Evolutionary conservation across 1,139 yeast genomes (phyloP).

Genomic region (Yamadazyma sp.): DNA sequence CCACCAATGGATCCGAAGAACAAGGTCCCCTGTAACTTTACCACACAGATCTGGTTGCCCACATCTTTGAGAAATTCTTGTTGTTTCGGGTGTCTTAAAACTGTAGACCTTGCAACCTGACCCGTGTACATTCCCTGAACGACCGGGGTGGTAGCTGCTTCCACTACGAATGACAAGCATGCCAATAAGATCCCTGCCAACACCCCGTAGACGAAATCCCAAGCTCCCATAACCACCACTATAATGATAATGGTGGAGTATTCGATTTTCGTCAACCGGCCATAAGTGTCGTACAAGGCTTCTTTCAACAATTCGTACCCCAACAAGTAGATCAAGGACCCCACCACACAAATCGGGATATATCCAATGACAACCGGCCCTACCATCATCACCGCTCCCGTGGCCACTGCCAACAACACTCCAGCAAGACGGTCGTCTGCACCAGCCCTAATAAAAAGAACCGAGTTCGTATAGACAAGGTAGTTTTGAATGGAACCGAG

Average conservation of each 20-base stretch:
- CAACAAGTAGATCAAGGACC: slow-evolving; percentile 81
- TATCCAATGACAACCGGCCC: slow-evolving; percentile 94
- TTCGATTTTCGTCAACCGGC: slow-evolving; percentile 72
- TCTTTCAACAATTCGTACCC: slow-evolving; percentile 90
- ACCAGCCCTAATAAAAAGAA: slow-evolving; percentile 88
- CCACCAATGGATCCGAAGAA: slow-evolving; percentile 96
- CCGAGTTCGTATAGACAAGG: slow-evolving; percentile 90
- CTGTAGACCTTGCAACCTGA: slow-evolving; percentile 86
- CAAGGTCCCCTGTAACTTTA: slow-evolving; percentile 82
- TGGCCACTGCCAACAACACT: slow-evolving; percentile 77
- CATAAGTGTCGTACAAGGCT: slow-evolving; percentile 81
- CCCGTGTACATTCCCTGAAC: slow-evolving; percentile 85
- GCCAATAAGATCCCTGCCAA: slow-evolving; percentile 89
- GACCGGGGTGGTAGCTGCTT: slow-evolving; percentile 83
- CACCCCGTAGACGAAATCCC: slow-evolving; percentile 93
- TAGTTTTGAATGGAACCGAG: slow-evolving; percentile 91
- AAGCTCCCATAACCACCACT: slow-evolving; percentile 90
- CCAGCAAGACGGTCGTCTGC: slow-evolving; percentile 92
- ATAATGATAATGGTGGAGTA: slow-evolving; percentile 81
- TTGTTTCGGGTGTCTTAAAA: slow-evolving; percentile 86
- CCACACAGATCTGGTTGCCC: slow-evolving; percentile 86
- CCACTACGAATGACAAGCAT: slow-evolving; percentile 87
- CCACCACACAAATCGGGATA: slow-evolving; percentile 95
- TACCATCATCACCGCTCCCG: slow-evolving; percentile 74
- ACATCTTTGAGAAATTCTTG: slow-evolving; percentile 81